A percentile compares a stretch with the other conserved stretches of the same genome.
Conservation (phyloP, 2,329 filamentous ascomycete species). For the Trichoderma gracile region DNA sequence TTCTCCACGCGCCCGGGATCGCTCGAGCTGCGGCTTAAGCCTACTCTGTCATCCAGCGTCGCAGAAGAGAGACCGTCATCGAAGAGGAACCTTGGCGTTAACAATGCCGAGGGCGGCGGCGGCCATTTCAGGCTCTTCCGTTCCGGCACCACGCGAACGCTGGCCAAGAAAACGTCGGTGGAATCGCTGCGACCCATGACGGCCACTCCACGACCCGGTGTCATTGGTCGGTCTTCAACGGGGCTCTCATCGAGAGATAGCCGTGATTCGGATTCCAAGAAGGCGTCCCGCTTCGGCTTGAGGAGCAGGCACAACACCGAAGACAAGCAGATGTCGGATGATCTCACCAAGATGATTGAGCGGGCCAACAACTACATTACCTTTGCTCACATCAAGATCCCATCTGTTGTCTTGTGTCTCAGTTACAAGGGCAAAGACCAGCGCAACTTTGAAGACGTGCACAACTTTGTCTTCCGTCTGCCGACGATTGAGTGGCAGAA, state of each 20-base stretch:
- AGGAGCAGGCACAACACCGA: conserved; percentile 50
- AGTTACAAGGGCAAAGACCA: conserved; percentile 96
- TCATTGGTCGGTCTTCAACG: conserved; percentile 49
- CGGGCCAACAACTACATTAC: conserved; percentile 98
- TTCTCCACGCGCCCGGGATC: conserved; percentile 67
- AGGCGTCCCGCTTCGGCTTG: conserved; percentile 57
- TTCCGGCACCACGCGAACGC: conserved; percentile 46
- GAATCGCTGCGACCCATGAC: conserved; percentile 53
- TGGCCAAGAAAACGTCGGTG: conserved; percentile 55
- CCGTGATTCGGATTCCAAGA: conserved; percentile 48
- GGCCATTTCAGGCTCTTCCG: conserved; percentile 54
- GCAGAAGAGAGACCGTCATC: conserved; percentile 39
- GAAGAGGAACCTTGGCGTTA: conserved; percentile 50
- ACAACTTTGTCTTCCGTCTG: conserved; percentile 95
- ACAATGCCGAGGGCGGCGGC: conserved; percentile 47
- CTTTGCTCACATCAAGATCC: conserved; percentile 90
- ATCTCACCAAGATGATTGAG: conserved; percentile 93
- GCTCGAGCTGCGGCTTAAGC: conserved; percentile 77
- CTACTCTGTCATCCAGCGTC: conserved; percentile 69
- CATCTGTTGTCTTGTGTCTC: conserved; percentile 90
- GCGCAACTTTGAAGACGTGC: conserved; percentile 93
- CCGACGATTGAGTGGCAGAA: conserved; percentile 94
- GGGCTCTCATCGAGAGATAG: conserved; percentile 46
- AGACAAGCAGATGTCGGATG: conserved; percentile 72
- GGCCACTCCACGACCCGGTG: conserved; percentile 44